phyloP scores from a whole-genome alignment of 257 asterid species.

The Verbena officinalis region DNA sequence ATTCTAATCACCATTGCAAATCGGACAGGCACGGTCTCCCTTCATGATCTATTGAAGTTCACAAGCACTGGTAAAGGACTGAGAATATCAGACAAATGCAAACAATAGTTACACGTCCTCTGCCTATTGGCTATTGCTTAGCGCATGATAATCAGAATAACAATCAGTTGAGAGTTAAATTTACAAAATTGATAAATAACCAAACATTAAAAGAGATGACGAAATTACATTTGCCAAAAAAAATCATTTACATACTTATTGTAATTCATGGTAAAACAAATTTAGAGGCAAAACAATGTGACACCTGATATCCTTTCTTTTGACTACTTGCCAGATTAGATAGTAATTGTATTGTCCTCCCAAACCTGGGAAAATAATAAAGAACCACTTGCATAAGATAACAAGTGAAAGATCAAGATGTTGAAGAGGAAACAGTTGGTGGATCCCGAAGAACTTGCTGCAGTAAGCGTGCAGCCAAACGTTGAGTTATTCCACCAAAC shows the following conservation, averaged over 20 bases:
- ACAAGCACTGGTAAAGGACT: too few relatives aligned
- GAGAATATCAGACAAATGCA: too few relatives aligned
- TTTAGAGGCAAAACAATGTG: constrained; percentile 8
- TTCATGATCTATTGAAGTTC: too few relatives aligned
- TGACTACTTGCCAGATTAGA: constrained; percentile 24
- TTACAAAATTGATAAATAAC: too few relatives aligned
- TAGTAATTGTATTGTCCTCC: constrained; percentile 19
- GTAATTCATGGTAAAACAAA: background rate
- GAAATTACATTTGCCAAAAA: too few relatives aligned
- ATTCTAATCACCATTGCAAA: background rate
- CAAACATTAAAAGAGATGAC: too few relatives aligned
- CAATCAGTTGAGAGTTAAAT: too few relatives aligned
- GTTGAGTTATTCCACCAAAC: constrained; percentile 92
- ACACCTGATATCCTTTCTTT: constrained; percentile 16
- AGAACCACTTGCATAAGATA: constrained; percentile 25
- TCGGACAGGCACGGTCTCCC: background rate
- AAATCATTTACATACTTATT: background rate
- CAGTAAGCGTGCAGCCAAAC: constrained; percentile 93
- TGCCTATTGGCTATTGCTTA: too few relatives aligned
- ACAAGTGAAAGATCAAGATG: constrained; percentile 18
- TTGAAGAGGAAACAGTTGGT: constrained; percentile 46
- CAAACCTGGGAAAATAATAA: constrained; percentile 25
- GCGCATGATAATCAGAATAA: too few relatives aligned
- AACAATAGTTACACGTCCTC: too few relatives aligned
- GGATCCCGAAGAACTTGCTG: constrained; percentile 93